A percentile compares a stretch with the other conserved stretches of the same genome.
Evolutionary conservation across 345 rosid genomes (phyloP).

Genomic region (Capsella bursapastoris): DNA sequence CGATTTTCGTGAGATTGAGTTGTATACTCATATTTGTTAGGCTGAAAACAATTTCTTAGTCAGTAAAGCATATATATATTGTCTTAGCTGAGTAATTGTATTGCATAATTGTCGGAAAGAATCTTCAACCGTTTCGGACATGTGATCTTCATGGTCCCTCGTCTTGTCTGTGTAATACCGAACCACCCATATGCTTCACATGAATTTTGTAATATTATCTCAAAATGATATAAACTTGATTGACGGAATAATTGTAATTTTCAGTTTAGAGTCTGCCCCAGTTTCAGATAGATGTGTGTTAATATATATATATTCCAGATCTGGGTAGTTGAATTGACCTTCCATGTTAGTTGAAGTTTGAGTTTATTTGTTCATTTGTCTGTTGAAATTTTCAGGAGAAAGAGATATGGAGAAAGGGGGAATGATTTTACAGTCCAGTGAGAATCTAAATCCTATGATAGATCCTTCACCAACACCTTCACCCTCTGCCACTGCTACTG

Average conservation of each 20-base stretch:
- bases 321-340: slow-evolving; percentile 24
- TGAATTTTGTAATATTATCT: slow-evolving; percentile 15
- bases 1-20: slow-evolving; percentile 3
- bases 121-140: slow-evolving; percentile 34
- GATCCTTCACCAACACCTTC: slow-evolving; percentile 40
- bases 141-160: slow-evolving; percentile 34
- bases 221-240: slow-evolving; percentile 24
- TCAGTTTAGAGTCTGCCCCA: neutral
- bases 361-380: neutral
- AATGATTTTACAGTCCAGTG: slow-evolving; percentile 45
- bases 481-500: slow-evolving; percentile 55
- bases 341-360: slow-evolving; percentile 10
- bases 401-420: slow-evolving; percentile 74
- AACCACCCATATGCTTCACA: slow-evolving; percentile 38
- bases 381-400: slow-evolving; percentile 48
- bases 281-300: slow-evolving; percentile 13
- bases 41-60: slow-evolving; percentile 28
- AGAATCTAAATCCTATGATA: slow-evolving; percentile 47
- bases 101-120: slow-evolving; percentile 36
- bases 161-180: slow-evolving; percentile 39
- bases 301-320: slow-evolving; percentile 21
- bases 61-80: slow-evolving; percentile 5
- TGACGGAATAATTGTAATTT: slow-evolving; percentile 3
- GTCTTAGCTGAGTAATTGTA: slow-evolving; percentile 35
- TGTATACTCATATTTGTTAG: neutral